Percentiles rank a stretch among this genome's conserved stretches.
Evolutionary conservation across 78 protist species (phyloP).

Genomic region (Bigelowiella natans): DNA sequence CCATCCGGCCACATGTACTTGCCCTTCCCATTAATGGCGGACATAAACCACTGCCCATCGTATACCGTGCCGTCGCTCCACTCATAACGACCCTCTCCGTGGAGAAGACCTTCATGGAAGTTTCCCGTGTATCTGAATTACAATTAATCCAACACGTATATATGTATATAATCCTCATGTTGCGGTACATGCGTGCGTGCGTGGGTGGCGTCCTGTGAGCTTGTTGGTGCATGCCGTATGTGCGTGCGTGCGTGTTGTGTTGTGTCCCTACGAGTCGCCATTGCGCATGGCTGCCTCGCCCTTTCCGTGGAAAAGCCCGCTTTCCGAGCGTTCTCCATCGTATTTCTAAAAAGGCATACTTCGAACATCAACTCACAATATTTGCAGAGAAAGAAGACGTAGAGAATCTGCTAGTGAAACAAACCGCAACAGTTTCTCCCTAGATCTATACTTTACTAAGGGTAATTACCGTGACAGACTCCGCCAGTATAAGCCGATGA

Average conservation of each 20-base stretch:
- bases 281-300: neutral
- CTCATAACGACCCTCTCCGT: neutral
- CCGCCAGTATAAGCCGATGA: neutral
- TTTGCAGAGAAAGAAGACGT: no score
- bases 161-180: no score
- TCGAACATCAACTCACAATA: no score
- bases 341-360: neutral
- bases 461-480: neutral
- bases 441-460: no score
- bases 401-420: no score
- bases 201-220: no score
- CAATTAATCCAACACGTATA: no score
- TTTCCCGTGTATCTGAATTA: neutral
- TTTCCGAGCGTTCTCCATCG: neutral
- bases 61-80: neutral
- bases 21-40: neutral
- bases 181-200: neutral
- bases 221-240: no score
- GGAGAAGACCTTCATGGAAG: neutral
- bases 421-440: no score
- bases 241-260: neutral
- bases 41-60: neutral
- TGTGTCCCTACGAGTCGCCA: neutral
- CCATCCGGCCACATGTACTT: neutral
- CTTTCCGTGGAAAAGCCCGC: neutral